Evolutionary conservation across 306 rosid genomes (phyloP), one percentile per base, ranked within the genome.

Genomic region (Rubus idaeus): DNA sequence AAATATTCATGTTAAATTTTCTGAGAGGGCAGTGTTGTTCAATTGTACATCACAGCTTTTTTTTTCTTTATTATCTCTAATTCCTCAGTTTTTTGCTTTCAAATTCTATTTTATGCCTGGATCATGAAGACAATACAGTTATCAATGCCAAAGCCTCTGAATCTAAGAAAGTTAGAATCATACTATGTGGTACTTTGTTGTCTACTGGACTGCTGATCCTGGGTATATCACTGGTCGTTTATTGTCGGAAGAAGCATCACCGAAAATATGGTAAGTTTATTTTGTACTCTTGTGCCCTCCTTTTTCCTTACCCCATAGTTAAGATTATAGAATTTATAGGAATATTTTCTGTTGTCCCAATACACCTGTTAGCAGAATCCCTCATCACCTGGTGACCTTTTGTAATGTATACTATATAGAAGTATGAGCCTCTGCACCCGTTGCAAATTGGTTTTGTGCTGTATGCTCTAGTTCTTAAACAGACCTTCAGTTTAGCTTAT

Each of bases 171-270:
- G n/a, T 62, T 35, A 62, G 10, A 62, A 62, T 35, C 44, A 35
- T 62, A 62, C 10, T 62, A 62, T 14, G 68, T 30, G 68, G 68
- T 30, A 62, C n/a, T 12, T 10, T 62, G 42, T 5, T 62, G 68
- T 42, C 68, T 62, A 62, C 68, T 12, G 68, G 44, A 62, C 44
- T 62, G 68, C 68, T 40, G 47, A 52, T 20, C 44, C 12, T 71
- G 63, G 50, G 64, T n/a, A 57, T 52, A 39, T 11, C 64, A 35
- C 49, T 65, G 70, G 14, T 65, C 20, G 40, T 65, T 39, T 65
- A 64, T 64, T 39, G 20, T 42, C 13, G 47, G 69, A 64, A 64
- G 44, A 41, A 64, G 69, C 69, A 64, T 2, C 69, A 2, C 47
- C 37, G 39, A 64, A 64, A 17, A 64, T 35, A 65, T 35, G 49